Conservation (phyloP, 2,329 filamentous ascomycete genomes). For the Diaporthe sp. region DNA sequence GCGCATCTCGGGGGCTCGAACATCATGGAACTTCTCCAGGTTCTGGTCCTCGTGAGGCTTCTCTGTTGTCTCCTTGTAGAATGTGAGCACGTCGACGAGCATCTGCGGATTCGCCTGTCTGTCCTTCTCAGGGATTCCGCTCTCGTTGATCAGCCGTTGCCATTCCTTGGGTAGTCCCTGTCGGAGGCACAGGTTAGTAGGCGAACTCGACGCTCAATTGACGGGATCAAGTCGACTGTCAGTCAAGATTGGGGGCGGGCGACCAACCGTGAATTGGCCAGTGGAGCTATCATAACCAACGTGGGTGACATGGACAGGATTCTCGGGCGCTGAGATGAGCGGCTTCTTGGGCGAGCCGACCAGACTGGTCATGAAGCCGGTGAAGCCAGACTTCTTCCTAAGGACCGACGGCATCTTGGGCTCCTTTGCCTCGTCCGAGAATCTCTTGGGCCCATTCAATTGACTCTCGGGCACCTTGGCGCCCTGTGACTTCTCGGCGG, state of each 20-base stretch:
- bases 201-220: conserved; percentile 36
- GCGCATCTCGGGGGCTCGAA: conserved; percentile 71
- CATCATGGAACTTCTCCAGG: conserved; percentile 96
- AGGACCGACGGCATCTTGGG: conserved; percentile 70
- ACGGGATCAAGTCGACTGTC: conserved; percentile 41
- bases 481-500: conserved; percentile 61
- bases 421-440: conserved; percentile 82
- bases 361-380: conserved; percentile 86
- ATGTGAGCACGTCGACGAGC: conserved; percentile 94
- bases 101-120: conserved; percentile 96
- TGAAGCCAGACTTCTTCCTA: conserved; percentile 90
- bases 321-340: conserved; percentile 96
- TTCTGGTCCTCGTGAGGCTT: conserved; percentile 85
- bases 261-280: conserved; percentile 91
- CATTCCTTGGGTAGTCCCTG: conserved; percentile 97
- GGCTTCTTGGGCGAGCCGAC: conserved; percentile 90
- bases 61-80: conserved; percentile 95
- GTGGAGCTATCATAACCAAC: conserved; percentile 97
- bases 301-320: conserved; percentile 97
- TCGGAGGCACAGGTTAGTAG: conserved; percentile 42
- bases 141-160: conserved; percentile 95
- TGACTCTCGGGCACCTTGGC: conserved; percentile 59
- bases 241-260: conserved; percentile 4
- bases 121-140: conserved; percentile 95
- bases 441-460: conserved; percentile 75